Evolutionary conservation across 2,329 filamentous ascomycete genomes (phyloP), one percentile per base, ranked within the genome.

Genomic region (Aureobasidium sp.): DNA sequence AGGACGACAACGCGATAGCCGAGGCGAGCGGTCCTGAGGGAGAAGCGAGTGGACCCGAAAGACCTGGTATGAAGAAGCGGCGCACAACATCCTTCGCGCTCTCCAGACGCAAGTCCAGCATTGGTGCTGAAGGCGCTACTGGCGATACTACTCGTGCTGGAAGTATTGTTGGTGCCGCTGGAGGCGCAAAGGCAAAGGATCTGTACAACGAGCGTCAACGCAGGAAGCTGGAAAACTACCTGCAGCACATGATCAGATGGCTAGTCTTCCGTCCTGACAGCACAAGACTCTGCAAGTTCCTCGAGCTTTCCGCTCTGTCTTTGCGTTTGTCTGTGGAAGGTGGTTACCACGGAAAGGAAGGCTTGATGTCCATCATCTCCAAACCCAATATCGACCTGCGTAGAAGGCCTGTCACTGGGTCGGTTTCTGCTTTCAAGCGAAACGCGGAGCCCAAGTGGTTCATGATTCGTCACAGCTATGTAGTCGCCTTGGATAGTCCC

Each of bases 321-420:
- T 94, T 99, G 58, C 91, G 97, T 55, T 87, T 99, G 58, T 96
- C 96, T 29, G 94, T 95, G 0, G 97, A 99, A 79, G 95, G 94
- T 33, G 97, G 95, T 72, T 98, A 98, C 73, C 96, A 99, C 75
- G 97, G 96, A 67, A 99, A 99, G 78, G 97, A 99, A 79, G 97
- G 96, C 20, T 95, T 93, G 76, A 84, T 99, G 70, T 91, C 97
- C 71, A 97, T 99, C 69, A 93, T 97, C 73, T 97, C 94, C 8
- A 88, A 94, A 68, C 84, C 96, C 75, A 94, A 91, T 42, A 67
- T 71, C 20, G 76, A 78, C 54, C 65, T 76, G 20, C 71, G 72
- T 45, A 69, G 70, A 20, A 54, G 67, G 20, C 62, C 66, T 20
- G 36, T 47, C 29, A 42, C 50, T 27, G 40, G 36, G 4, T 43